Evolutionary conservation across 169 alveolate genomes (phyloP).

Genomic region (Plasmodium vinckei): DNA sequence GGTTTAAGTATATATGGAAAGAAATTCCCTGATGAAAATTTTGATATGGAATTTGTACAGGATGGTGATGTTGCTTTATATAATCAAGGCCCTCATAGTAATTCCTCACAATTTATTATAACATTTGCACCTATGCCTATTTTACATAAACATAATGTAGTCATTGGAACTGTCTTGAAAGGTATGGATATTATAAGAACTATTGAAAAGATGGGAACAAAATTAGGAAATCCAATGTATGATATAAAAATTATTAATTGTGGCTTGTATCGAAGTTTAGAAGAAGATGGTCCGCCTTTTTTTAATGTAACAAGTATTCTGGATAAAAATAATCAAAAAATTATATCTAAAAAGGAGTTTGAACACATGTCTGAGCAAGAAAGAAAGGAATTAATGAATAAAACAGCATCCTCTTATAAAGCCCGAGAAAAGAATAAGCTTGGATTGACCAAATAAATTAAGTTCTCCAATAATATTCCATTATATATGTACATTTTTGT

Average conservation of each 20-base stretch:
- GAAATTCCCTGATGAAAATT: constrained; percentile 84
- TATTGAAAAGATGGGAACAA: constrained; percentile 74
- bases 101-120: constrained; percentile 81
- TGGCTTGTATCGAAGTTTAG: constrained; percentile 52
- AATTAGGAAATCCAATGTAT: constrained; percentile 73
- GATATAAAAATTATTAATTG: constrained; percentile 58
- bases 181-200: constrained; percentile 84
- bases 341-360: constrained; percentile 55
- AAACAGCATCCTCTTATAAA: neutral
- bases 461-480: too few relatives aligned
- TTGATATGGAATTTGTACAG: constrained; percentile 81
- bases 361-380: constrained; percentile 30
- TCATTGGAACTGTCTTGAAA: constrained; percentile 85
- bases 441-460: too few relatives aligned
- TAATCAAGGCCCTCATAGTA: constrained; percentile 78
- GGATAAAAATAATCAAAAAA: constrained; percentile 36
- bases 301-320: constrained; percentile 33
- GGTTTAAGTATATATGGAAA: constrained; percentile 82
- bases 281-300: constrained; percentile 69
- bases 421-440: constrained; percentile 1
- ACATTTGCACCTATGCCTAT: constrained; percentile 80
- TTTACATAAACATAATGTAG: constrained; percentile 80
- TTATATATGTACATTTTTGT: too few relatives aligned
- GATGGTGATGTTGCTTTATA: constrained; percentile 86
- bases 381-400: constrained; percentile 20